Evolutionary conservation across 352 stramenopile species (phyloP).

Genomic region (Thraustotheca clavata): DNA sequence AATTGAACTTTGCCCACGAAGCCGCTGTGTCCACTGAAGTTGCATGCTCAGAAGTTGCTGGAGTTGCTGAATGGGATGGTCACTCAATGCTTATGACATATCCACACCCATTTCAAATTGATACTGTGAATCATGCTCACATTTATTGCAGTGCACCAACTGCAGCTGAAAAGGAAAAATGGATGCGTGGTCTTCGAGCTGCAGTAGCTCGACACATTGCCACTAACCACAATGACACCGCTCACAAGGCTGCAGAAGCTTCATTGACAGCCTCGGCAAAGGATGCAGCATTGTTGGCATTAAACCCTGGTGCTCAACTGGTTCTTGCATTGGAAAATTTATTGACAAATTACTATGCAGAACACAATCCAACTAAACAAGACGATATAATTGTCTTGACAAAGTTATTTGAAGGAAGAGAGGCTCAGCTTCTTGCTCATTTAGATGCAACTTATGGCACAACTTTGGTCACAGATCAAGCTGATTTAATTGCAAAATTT

Average conservation of each 20-base stretch:
- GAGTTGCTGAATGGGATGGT: slow-evolving; percentile 56
- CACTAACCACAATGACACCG: neutral
- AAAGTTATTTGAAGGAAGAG: slow-evolving; percentile 18
- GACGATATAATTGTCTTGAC: slow-evolving; percentile 32
- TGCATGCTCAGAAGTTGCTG: slow-evolving; percentile 22
- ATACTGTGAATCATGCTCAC: slow-evolving; percentile 40
- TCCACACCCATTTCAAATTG: slow-evolving; percentile 59
- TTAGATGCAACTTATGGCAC: slow-evolving; percentile 13
- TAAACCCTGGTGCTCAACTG: neutral
- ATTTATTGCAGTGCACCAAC: slow-evolving; percentile 59
- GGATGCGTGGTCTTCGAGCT: slow-evolving; percentile 46
- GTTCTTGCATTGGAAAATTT: slow-evolving; percentile 17
- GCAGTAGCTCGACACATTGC: slow-evolving; percentile 35
- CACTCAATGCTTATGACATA: slow-evolving; percentile 55
- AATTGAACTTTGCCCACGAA: neutral
- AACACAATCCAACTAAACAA: slow-evolving; percentile 53
- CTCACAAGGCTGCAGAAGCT: slow-evolving; percentile 4
- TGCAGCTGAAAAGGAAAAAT: slow-evolving; percentile 52
- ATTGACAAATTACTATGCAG: slow-evolving; percentile 43
- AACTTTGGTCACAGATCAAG: slow-evolving; percentile 11
- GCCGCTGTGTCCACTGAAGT: neutral
- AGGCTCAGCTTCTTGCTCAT: slow-evolving; percentile 12
- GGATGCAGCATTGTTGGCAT: neutral
- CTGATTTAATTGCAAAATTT: slow-evolving; percentile 8
- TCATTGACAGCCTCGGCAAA: slow-evolving; percentile 21